Percentiles rank a stretch among this genome's conserved stretches.
phyloP scores from a whole-genome alignment of 2,329 filamentous ascomycete species.

The Ceratocystis cubensis region DNA sequence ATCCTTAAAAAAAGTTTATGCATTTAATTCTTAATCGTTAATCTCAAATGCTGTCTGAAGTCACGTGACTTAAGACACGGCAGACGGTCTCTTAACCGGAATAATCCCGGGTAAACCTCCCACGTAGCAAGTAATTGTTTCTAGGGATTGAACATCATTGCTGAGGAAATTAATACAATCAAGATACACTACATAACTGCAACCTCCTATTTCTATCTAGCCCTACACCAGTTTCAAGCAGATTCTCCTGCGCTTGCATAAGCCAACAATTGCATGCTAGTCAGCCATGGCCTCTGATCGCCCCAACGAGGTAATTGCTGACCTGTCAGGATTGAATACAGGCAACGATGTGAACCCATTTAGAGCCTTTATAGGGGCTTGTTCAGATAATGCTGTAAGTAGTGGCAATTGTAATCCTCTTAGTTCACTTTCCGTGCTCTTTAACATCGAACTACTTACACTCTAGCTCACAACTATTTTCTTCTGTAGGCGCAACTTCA shows the following conservation, averaged over 20 bases:
- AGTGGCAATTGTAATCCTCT: neutral
- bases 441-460: neutral
- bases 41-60: neutral
- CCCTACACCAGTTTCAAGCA: neutral
- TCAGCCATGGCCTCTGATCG: constrained; percentile 10
- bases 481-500: constrained; percentile 47
- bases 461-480: neutral
- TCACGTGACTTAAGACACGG: neutral
- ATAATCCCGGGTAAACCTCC: too few species aligned
- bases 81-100: neutral
- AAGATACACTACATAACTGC: neutral
- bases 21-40: neutral
- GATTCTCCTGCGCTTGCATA: neutral
- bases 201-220: neutral
- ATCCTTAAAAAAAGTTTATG: neutral
- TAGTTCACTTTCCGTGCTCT: neutral
- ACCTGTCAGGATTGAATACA: constrained; percentile 11
- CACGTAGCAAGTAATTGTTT: too few species aligned
- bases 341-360: constrained; percentile 9
- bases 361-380: constrained; percentile 54
- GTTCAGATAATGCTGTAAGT: constrained; percentile 53
- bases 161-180: neutral
- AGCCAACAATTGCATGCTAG: neutral
- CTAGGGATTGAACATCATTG: too few species aligned
- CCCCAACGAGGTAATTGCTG: constrained; percentile 15